Evolutionary conservation across 2,329 filamentous ascomycete genomes (phyloP).

Genomic region (Acrocalymma vagum): DNA sequence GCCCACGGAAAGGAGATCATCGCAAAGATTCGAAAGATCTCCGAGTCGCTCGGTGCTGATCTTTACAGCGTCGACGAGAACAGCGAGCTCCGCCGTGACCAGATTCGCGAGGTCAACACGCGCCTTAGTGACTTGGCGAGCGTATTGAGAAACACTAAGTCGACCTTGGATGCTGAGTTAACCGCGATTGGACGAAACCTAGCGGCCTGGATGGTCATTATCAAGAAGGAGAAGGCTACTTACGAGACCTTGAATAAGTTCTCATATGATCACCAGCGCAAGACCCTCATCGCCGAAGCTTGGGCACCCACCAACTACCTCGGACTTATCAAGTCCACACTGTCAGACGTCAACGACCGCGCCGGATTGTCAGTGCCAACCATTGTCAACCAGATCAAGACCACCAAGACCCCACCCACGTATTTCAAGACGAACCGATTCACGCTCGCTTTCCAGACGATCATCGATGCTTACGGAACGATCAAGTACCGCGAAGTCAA

Average conservation of each 20-base stretch:
- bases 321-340: slow-evolving; percentile 85
- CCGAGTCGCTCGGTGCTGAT: slow-evolving; percentile 94
- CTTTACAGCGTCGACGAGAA: slow-evolving; percentile 98
- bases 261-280: slow-evolving; percentile 93
- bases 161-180: slow-evolving; percentile 90
- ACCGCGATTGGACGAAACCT: slow-evolving; percentile 92
- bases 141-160: slow-evolving; percentile 93
- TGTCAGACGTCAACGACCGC: slow-evolving; percentile 96
- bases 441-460: slow-evolving; percentile 97
- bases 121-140: slow-evolving; percentile 90
- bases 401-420: slow-evolving; percentile 96
- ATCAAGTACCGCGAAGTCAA: slow-evolving; percentile 98
- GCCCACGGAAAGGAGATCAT: slow-evolving; percentile 98
- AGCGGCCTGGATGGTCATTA: slow-evolving; percentile 95
- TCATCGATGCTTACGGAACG: slow-evolving; percentile 98
- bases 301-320: slow-evolving; percentile 96
- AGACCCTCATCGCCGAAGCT: slow-evolving; percentile 95
- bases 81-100: slow-evolving; percentile 90
- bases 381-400: slow-evolving; percentile 97
- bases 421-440: slow-evolving; percentile 99
- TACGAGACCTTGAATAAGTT: slow-evolving; percentile 96
- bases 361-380: slow-evolving; percentile 97
- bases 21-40: slow-evolving; percentile 98
- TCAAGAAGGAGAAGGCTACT: slow-evolving; percentile 98
- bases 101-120: slow-evolving; percentile 97